Evolutionary conservation across 305 asterid genomes (phyloP).

Genomic region (Andrographis paniculata): DNA sequence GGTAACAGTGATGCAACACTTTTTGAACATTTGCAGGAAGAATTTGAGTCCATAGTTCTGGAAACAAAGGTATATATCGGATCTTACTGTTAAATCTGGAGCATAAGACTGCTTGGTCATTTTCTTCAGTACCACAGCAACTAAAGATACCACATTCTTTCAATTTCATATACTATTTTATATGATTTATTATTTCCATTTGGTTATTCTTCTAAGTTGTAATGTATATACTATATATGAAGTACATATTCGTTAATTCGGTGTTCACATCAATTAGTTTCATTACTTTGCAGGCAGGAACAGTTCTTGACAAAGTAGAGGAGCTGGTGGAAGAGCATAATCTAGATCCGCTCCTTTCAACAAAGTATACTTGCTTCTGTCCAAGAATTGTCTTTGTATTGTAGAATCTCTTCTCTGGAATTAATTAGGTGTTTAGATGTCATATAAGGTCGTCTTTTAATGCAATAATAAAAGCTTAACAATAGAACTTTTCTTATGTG

Average conservation of each 20-base stretch:
- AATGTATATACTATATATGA: neutral
- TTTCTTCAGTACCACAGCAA: neutral
- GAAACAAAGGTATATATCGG: slow-evolving; percentile 3
- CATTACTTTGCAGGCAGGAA: slow-evolving; percentile 43
- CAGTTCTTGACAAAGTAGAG: slow-evolving; percentile 55
- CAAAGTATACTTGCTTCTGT: slow-evolving; percentile 34
- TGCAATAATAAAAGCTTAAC: no score
- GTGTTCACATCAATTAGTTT: neutral
- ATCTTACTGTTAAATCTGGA: neutral
- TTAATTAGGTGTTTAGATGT: no score
- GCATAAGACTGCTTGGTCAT: slow-evolving; percentile 1
- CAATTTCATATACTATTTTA: no score
- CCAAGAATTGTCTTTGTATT: slow-evolving; percentile 12
- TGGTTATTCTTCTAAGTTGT: no score
- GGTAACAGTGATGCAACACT: slow-evolving; percentile 13
- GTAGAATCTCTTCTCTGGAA: neutral
- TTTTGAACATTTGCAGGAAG: slow-evolving; percentile 36
- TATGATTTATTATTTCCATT: no score
- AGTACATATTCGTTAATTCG: neutral
- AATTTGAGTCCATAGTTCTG: slow-evolving; percentile 34
- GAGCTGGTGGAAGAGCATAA: slow-evolving; percentile 73
- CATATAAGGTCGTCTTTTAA: no score
- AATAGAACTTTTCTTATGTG: no score
- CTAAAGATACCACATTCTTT: no score
- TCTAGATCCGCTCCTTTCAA: slow-evolving; percentile 49